Evolutionary conservation across 768 basidiomycete species (phyloP).

Genomic region (Podaxis rugospora): DNA sequence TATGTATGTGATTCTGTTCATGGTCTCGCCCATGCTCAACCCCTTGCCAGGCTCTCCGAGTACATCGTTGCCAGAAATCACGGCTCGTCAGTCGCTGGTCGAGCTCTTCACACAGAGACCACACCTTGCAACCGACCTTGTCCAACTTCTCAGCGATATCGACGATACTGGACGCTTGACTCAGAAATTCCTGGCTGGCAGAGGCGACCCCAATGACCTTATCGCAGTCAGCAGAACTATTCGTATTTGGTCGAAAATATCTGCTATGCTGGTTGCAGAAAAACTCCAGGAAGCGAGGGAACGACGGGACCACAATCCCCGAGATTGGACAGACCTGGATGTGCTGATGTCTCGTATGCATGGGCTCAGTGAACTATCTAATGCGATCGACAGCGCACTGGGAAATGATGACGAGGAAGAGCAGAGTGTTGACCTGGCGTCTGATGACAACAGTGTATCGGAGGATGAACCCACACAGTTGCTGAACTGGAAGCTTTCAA

Average conservation of each 20-base stretch:
- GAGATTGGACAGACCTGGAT: conserved; percentile 56
- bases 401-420: conserved; percentile 16
- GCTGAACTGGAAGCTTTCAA: conserved; percentile 2
- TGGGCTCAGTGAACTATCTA: conserved; percentile 47
- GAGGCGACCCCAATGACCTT: conserved; percentile 65
- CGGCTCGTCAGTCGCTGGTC: conserved; percentile 72
- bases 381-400: conserved; percentile 50
- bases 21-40: conserved; percentile 4
- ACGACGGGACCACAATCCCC: conserved; percentile 18
- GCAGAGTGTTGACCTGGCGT: conserved; percentile 6
- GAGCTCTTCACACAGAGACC: conserved; percentile 59
- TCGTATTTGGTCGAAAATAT: conserved; percentile 51
- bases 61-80: conserved; percentile 68
- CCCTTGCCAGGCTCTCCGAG: conserved; percentile 62
- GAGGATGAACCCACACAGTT: conserved; percentile 2
- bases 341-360: conserved; percentile 48
- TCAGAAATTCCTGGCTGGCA: conserved; percentile 69
- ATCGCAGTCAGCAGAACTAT: conserved; percentile 61
- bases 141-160: conserved; percentile 45
- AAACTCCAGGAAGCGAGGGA: conserved; percentile 43
- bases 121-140: conserved; percentile 63
- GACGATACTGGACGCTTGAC: conserved; percentile 75
- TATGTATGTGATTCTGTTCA: conserved; percentile 56
- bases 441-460: conserved; percentile 1
- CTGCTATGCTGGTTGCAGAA: conserved; percentile 50